A percentile compares a stretch with the other conserved stretches of the same genome.
These are phyloP conservation scores for Lagerstroemia speciosa DNA, from an alignment of 345 rosid genomes.

Conservation along the genomic window DNA sequence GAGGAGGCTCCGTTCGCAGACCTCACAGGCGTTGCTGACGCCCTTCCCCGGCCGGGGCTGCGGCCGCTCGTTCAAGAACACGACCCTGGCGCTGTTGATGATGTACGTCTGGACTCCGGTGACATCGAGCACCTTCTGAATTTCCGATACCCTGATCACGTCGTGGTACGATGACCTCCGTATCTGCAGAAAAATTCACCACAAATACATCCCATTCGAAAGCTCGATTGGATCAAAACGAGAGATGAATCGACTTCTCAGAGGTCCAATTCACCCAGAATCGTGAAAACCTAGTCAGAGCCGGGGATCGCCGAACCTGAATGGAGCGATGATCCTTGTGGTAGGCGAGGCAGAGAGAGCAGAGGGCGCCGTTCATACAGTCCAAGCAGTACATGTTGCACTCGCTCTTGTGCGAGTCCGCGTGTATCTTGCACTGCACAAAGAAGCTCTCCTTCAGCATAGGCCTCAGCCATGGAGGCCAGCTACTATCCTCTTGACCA, in stretches of 20 bases:
- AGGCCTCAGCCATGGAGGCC: constrained; percentile 76
- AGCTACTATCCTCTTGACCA: constrained; percentile 24
- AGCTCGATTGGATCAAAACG: too few species aligned
- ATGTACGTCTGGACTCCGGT: constrained; percentile 80
- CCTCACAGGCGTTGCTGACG: constrained; percentile 75
- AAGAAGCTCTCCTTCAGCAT: constrained; percentile 63
- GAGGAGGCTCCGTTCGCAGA: constrained; percentile 81
- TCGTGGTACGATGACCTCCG: constrained; percentile 97
- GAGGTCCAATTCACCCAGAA: neutral
- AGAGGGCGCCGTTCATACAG: constrained; percentile 68
- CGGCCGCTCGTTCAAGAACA: constrained; percentile 86
- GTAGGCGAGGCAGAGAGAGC: constrained; percentile 58
- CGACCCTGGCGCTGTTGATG: constrained; percentile 86
- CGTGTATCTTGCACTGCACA: constrained; percentile 73
- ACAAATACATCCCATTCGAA: neutral
- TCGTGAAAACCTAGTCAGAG: neutral
- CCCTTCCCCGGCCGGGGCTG: constrained; percentile 96
- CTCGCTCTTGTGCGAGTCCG: constrained; percentile 80
- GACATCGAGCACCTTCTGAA: constrained; percentile 72
- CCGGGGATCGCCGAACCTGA: constrained; percentile 42
- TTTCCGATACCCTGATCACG: constrained; percentile 82
- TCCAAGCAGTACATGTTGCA: constrained; percentile 94
- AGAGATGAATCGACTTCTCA: neutral
- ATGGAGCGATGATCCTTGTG: constrained; percentile 73
- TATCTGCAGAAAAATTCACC: constrained; percentile 33